Evolutionary conservation across 768 basidiomycete species (phyloP).

Genomic region (Mycena polygramma): DNA sequence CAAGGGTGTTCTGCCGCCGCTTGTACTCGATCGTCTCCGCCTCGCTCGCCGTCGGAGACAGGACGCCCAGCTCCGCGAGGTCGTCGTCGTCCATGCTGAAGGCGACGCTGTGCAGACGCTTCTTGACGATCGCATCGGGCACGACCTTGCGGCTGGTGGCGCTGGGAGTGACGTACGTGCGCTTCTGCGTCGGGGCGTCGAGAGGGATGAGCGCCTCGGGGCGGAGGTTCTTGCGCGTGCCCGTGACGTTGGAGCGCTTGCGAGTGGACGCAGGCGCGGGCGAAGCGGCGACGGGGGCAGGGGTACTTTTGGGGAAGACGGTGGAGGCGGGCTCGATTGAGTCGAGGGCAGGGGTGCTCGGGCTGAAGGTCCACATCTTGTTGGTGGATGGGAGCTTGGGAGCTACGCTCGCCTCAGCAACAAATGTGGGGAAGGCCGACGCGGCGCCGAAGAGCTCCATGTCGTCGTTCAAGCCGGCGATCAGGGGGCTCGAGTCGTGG

Average conservation of each 20-base stretch:
- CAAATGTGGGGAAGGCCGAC: neutral
- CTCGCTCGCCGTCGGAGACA: constrained; percentile 48
- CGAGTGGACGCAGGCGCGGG: neutral
- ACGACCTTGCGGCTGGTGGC: constrained; percentile 70
- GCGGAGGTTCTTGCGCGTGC: constrained; percentile 68
- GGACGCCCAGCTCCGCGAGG: constrained; percentile 39
- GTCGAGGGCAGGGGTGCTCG: constrained; percentile 29
- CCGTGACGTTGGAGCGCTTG: constrained; percentile 36
- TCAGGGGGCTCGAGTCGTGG: constrained; percentile 12
- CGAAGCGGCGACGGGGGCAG: constrained; percentile 20
- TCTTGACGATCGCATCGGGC: constrained; percentile 64
- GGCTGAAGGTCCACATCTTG: constrained; percentile 24
- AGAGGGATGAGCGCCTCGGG: constrained; percentile 62
- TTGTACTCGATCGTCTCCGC: constrained; percentile 72
- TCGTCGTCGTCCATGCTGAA: constrained; percentile 43
- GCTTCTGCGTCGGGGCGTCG: constrained; percentile 71
- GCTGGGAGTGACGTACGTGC: constrained; percentile 66
- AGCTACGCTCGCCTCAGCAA: neutral
- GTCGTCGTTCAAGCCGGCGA: constrained; percentile 3
- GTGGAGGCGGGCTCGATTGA: constrained; percentile 12
- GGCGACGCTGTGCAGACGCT: constrained; percentile 52
- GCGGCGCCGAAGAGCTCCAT: constrained; percentile 23
- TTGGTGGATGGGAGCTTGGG: constrained; percentile 19
- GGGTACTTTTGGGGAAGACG: neutral
- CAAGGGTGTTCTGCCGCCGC: constrained; percentile 76